Percentiles rank a stretch among this genome's conserved stretches.
Conservation (phyloP, 768 basidiomycete genomes). For the Boletus rubroflammeus region DNA sequence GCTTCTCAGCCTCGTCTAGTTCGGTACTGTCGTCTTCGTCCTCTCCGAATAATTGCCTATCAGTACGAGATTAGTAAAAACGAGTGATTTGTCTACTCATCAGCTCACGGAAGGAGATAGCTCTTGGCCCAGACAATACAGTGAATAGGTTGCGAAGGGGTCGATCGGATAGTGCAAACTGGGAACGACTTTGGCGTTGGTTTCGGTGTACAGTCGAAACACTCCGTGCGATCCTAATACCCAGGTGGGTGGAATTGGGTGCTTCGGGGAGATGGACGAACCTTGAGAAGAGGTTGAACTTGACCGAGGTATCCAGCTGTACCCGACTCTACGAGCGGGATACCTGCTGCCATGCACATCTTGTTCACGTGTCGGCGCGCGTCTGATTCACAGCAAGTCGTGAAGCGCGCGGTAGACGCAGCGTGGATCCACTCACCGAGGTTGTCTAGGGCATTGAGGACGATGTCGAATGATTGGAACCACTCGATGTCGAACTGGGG, state of each 20-base stretch:
- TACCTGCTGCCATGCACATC: conserved; percentile 91
- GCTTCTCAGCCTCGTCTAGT: conserved; percentile 86
- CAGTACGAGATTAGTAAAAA: neutral
- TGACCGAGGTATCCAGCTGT: conserved; percentile 97
- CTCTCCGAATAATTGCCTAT: conserved; percentile 91
- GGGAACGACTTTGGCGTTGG: conserved; percentile 92
- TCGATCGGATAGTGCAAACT: conserved; percentile 96
- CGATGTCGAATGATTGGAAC: conserved; percentile 89
- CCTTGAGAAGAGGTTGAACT: conserved; percentile 90
- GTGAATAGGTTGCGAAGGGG: conserved; percentile 95
- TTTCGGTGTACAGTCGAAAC: conserved; percentile 95
- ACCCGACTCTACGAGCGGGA: conserved; percentile 93
- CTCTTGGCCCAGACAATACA: conserved; percentile 99
- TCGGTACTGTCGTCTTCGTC: conserved; percentile 81
- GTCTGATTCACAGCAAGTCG: conserved; percentile 45
- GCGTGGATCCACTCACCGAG: conserved; percentile 56
- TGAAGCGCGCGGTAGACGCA: neutral
- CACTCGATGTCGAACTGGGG: conserved; percentile 83
- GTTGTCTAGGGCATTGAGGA: conserved; percentile 95
- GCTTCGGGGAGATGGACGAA: conserved; percentile 27
- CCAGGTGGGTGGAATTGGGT: neutral
- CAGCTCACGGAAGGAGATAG: conserved; percentile 83
- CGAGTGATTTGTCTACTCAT: neutral
- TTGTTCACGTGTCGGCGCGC: conserved; percentile 94
- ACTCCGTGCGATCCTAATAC: conserved; percentile 78